Conservation (phyloP, 257 asterid genomes). For the Salvia hispanica region DNA sequence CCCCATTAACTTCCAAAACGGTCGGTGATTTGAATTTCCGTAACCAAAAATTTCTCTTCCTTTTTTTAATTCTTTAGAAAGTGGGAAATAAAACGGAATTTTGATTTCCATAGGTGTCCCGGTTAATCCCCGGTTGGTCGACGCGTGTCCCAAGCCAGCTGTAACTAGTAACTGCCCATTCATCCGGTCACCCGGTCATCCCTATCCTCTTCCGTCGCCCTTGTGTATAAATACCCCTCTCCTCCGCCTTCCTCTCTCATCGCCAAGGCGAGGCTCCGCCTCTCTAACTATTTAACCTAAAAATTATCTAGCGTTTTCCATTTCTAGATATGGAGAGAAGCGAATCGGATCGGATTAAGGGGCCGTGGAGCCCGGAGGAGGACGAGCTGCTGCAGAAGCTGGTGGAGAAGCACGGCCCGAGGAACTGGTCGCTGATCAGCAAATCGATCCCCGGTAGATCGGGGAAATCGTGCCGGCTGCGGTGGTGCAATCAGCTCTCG, state of each 20-base stretch:
- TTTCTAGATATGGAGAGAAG: constrained; percentile 42
- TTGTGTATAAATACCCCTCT: constrained; percentile 40
- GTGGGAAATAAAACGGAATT: constrained; percentile 33
- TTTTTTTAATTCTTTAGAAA: neutral
- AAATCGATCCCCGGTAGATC: constrained; percentile 75
- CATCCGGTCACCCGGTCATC: constrained; percentile 56
- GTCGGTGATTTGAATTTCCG: constrained; percentile 64
- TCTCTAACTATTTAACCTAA: constrained; percentile 34
- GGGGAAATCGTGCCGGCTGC: constrained; percentile 74
- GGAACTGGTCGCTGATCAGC: constrained; percentile 86
- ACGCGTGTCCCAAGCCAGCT: constrained; percentile 86
- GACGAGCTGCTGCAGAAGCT: constrained; percentile 58
- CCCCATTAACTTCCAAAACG: constrained; percentile 80
- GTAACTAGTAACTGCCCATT: constrained; percentile 57
- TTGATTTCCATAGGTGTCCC: constrained; percentile 47
- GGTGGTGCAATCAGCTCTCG: constrained; percentile 90
- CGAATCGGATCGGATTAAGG: constrained; percentile 73
- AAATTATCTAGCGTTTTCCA: neutral
- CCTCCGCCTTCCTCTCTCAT: constrained; percentile 26
- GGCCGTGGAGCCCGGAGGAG: constrained; percentile 92
- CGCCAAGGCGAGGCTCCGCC: constrained; percentile 61
- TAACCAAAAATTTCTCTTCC: constrained; percentile 25
- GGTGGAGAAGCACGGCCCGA: constrained; percentile 72
- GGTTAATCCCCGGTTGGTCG: constrained; percentile 11
- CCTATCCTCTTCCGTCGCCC: constrained; percentile 41